These are phyloP conservation scores for Castanea crenata DNA, from an alignment of 306 rosid genomes.

Conservation along the genomic window DNA sequence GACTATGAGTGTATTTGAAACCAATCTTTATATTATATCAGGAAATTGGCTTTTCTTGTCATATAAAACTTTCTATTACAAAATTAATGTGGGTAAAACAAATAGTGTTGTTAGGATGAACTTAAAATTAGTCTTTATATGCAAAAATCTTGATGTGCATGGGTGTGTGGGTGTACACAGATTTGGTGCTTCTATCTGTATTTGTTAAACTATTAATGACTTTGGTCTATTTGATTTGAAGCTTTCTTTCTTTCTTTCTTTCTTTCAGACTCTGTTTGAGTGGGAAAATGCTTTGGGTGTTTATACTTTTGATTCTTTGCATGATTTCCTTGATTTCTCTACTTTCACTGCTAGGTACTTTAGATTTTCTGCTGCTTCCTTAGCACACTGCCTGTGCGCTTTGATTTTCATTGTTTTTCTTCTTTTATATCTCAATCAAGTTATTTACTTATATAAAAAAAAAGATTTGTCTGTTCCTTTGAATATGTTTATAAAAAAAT, in stretches of 20 bases:
- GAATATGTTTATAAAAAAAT: neutral
- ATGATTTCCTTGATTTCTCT: no score
- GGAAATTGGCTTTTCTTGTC: neutral
- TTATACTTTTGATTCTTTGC: no score
- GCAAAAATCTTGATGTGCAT: neutral
- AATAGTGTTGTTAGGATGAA: neutral
- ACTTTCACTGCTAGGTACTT: no score
- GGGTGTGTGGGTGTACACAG: neutral
- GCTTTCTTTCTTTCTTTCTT: no score
- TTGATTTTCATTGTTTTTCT: no score
- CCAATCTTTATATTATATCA: neutral
- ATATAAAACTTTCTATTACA: neutral
- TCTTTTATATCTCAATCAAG: no score
- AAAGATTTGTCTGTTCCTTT: neutral
- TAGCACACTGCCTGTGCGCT: no score
- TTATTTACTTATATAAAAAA: no score
- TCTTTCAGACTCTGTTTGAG: no score
- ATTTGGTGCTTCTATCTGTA: neutral
- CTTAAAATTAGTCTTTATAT: neutral
- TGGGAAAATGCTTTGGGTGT: no score
- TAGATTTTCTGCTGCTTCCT: no score
- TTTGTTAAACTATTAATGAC: neutral
- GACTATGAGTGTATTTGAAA: neutral
- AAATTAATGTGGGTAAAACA: neutral
- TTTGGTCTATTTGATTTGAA: neutral